Evolutionary conservation across 805 yeast species (phyloP), one percentile per base, ranked within the genome.

Genomic region (Candida anglica): DNA sequence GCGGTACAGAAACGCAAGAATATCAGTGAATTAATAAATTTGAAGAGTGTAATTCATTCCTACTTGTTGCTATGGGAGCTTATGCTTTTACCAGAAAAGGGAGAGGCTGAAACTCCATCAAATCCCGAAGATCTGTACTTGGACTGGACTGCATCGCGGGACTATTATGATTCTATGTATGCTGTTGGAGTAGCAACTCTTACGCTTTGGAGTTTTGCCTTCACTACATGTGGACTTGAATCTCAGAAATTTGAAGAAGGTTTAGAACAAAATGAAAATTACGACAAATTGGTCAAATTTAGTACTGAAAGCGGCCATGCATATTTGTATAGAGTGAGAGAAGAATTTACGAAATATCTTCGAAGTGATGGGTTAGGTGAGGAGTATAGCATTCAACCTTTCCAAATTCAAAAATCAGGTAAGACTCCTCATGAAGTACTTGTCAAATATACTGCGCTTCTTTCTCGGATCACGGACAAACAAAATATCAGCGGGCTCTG

Each of bases 401-500:
- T 52, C 30, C 49, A 43, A 8, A 36, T 39, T 15, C 9, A 15
- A 7, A 14, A 16, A 13, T 13, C 22, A 11, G 26, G 32, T 22
- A 41, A 18, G 19, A 23, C 15, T 36, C 34, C 63, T 10, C 52
- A 58, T 38, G 58, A 56, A 14, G 52, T 58, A 4, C 30, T 64
- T 14, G 33, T 48, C n/a, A 56, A 58, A 34, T 60, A 63, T 38
- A 53, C 67, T 34, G 60, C 55, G 14, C 27, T 58, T 3, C 49
- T 66, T 19, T 60, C 64, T 2, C 34, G 33, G 10, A 56, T 67
- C n/a, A 38, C 56, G 14, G 47, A 56, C 33, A 60, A 58, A 37
- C 62, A 67, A 35, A 60, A 66, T 30, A 55, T 67, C 15, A 56
- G 67, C 38, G 73, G 73, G 3, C 47, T 67, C 9, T 67, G 73